These are phyloP conservation scores for Alisma plantagoaquatica DNA, from an alignment of 106 monocot species.

Conservation along the genomic window DNA sequence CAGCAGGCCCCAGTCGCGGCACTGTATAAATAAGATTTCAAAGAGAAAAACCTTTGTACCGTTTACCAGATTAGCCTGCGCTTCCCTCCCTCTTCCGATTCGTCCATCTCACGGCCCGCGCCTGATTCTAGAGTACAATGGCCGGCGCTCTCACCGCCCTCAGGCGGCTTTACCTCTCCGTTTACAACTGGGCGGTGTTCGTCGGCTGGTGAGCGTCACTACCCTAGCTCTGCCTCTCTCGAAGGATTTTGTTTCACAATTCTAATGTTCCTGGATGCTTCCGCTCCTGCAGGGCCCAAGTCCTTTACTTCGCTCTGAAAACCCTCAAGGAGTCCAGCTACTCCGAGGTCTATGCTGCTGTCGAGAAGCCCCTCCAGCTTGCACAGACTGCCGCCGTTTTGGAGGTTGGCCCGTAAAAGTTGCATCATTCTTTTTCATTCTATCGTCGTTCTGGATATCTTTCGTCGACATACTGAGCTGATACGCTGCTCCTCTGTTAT, in stretches of 20 bases:
- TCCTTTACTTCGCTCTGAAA: conserved; percentile 43
- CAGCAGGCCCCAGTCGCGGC: too few species aligned
- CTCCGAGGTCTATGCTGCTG: conserved; percentile 42
- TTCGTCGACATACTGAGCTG: too few species aligned
- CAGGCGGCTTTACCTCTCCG: conserved; percentile 44
- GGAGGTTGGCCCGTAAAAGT: conserved; percentile 28
- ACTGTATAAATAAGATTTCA: too few species aligned
- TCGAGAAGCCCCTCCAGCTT: conserved; percentile 56
- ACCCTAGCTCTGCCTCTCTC: too few species aligned
- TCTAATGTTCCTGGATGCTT: background rate
- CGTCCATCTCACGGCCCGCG: too few species aligned
- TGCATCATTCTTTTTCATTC: background rate
- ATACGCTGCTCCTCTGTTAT: too few species aligned
- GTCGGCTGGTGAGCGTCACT: conserved; percentile 33
- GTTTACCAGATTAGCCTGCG: too few species aligned
- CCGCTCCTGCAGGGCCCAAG: conserved; percentile 31
- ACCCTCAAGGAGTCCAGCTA: conserved; percentile 38
- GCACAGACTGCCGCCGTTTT: conserved; percentile 61
- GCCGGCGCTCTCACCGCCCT: conserved; percentile 31
- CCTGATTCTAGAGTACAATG: too few species aligned
- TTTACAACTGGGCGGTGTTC: conserved; percentile 58
- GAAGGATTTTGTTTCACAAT: too few species aligned
- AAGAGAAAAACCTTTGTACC: too few species aligned
- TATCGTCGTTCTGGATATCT: background rate
- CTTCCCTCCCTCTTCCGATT: too few species aligned